Percentiles rank a stretch among this genome's conserved stretches.
Conservation (phyloP, 768 basidiomycete genomes). For the Tricholomella constricta region DNA sequence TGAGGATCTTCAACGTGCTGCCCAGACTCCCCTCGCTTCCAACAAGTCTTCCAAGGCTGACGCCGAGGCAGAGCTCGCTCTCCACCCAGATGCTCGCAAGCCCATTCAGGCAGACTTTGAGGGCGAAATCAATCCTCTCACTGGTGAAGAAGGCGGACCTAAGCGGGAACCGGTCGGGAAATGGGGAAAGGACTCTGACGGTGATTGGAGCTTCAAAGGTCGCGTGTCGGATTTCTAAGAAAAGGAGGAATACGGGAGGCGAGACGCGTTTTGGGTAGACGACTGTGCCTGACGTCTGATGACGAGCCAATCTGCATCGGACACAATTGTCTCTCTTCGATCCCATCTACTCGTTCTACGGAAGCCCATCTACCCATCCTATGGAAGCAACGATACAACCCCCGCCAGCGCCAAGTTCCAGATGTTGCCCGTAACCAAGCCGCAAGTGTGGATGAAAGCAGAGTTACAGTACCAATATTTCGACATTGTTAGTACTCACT, state of each 20-base stretch:
- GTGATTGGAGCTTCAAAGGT: conserved; percentile 92
- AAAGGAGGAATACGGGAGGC: neutral
- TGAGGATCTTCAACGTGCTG: conserved; percentile 74
- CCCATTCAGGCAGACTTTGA: conserved; percentile 70
- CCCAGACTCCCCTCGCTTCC: conserved; percentile 46
- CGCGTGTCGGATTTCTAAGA: conserved; percentile 81
- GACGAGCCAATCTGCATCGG: too few relatives aligned
- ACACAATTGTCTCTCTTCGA: too few relatives aligned
- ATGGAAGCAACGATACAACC: too few relatives aligned
- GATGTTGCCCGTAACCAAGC: too few relatives aligned
- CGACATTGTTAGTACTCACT: conserved; percentile 13
- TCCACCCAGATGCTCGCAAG: conserved; percentile 71
- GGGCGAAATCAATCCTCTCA: conserved; percentile 77
- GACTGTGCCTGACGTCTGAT: too few relatives aligned
- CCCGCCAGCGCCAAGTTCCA: too few relatives aligned
- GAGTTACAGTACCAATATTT: neutral
- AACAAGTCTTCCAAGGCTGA: conserved; percentile 25
- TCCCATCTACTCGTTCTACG: too few relatives aligned
- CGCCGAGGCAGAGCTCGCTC: conserved; percentile 42
- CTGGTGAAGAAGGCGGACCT: conserved; percentile 86
- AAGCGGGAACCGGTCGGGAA: conserved; percentile 78
- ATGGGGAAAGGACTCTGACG: conserved; percentile 54
- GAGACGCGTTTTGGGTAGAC: neutral
- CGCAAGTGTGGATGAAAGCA: too few relatives aligned
- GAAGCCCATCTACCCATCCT: too few relatives aligned